Evolutionary conservation across 2,329 filamentous ascomycete species (phyloP).

Genomic region (Magnaporthiopsis poae): DNA sequence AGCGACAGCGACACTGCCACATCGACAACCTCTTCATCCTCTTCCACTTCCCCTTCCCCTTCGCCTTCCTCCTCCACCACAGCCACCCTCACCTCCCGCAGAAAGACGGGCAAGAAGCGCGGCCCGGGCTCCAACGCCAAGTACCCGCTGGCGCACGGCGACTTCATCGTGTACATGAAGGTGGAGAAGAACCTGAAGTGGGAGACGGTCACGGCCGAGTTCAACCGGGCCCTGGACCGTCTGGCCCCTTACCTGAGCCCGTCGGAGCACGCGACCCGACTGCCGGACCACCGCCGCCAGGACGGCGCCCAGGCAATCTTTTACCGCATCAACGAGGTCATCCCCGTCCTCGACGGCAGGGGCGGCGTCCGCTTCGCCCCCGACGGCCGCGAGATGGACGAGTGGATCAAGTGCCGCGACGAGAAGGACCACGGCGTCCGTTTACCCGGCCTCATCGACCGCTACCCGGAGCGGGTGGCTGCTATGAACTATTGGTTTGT

Average conservation of each 20-base stretch:
- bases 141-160: constrained; percentile 4
- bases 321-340: constrained; percentile 6
- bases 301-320: constrained; percentile 4
- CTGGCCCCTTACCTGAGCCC: background rate
- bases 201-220: background rate
- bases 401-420: constrained; percentile 6
- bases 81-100: no score
- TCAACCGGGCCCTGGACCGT: constrained; percentile 2
- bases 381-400: background rate
- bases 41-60: no score
- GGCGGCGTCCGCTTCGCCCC: background rate
- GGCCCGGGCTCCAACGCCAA: background rate
- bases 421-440: constrained; percentile 12
- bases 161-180: constrained; percentile 3
- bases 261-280: background rate
- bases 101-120: background rate
- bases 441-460: constrained; percentile 22
- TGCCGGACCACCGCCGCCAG: constrained; percentile 1
- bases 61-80: background rate
- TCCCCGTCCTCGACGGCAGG: background rate
- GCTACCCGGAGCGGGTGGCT: constrained; percentile 17
- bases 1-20: background rate
- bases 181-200: constrained; percentile 1
- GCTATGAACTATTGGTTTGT: constrained; percentile 19
- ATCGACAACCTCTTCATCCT: no score